These are phyloP conservation scores for Glonium stellatum DNA, from an alignment of 495 filamentous ascomycete genomes.

Conservation along the genomic window DNA sequence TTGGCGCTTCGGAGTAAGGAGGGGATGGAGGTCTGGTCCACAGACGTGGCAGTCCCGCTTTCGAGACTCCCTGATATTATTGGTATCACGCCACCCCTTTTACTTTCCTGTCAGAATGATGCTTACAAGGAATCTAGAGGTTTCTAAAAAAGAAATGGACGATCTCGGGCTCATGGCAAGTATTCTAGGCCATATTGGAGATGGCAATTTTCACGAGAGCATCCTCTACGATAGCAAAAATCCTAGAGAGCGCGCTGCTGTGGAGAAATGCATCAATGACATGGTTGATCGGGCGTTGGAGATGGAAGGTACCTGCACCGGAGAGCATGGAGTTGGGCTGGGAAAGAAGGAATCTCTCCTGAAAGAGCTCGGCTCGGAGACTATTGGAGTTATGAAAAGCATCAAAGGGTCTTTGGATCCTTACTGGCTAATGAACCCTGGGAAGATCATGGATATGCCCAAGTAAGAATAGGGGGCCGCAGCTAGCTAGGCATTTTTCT, in stretches of 20 bases:
- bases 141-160: constrained; percentile 83
- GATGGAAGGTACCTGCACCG: constrained; percentile 90
- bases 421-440: constrained; percentile 84
- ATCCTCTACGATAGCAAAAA: constrained; percentile 72
- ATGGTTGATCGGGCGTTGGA: constrained; percentile 84
- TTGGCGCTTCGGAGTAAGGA: constrained; percentile 53
- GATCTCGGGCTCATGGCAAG: constrained; percentile 76
- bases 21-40: constrained; percentile 56
- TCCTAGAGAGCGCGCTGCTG: constrained; percentile 58
- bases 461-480: neutral
- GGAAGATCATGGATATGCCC: constrained; percentile 70
- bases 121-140: constrained; percentile 42
- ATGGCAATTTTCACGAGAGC: constrained; percentile 88
- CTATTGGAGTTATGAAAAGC: constrained; percentile 75
- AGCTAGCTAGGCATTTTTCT: neutral
- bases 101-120: neutral
- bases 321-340: constrained; percentile 84
- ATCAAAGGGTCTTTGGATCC: constrained; percentile 85
- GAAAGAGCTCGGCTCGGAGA: constrained; percentile 75
- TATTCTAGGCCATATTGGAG: constrained; percentile 78
- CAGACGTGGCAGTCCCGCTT: constrained; percentile 86
- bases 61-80: constrained; percentile 83
- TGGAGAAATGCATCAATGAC: constrained; percentile 73
- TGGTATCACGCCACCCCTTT: constrained; percentile 32
- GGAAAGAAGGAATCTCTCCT: constrained; percentile 77